Evolutionary conservation across 371 early-diverging fungal genomes (phyloP).

Genomic region (Actinomortierella wolfii): DNA sequence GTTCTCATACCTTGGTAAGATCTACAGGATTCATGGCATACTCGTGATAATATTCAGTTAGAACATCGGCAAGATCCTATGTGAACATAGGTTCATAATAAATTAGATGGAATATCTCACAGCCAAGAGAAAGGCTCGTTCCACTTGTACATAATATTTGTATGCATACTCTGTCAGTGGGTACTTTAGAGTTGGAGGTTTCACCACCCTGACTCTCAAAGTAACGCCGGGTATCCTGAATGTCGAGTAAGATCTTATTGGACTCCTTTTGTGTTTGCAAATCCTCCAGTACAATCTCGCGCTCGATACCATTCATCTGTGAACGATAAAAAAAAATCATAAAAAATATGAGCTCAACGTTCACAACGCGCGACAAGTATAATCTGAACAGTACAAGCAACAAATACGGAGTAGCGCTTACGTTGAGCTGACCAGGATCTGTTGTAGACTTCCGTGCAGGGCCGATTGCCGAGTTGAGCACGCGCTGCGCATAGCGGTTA

Average conservation of each 20-base stretch:
- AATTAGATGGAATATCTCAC: too few species aligned
- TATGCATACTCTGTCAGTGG: not conserved
- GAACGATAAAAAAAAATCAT: not conserved
- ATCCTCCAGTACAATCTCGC: constrained; percentile 68
- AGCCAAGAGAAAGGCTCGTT: too few species aligned
- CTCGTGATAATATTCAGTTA: constrained; percentile 20
- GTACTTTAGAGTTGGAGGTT: constrained; percentile 27
- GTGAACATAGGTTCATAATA: too few species aligned
- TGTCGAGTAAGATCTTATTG: constrained; percentile 64
- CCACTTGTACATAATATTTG: too few species aligned
- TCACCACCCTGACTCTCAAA: constrained; percentile 75
- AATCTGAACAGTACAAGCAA: not conserved
- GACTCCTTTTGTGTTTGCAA: constrained; percentile 56
- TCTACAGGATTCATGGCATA: constrained; percentile 18
- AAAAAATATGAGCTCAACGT: not conserved
- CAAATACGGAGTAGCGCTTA: constrained; percentile 3
- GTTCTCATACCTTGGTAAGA: constrained; percentile 21
- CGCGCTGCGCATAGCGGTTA: constrained; percentile 89
- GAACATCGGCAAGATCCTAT: constrained; percentile 24
- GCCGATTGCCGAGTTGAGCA: constrained; percentile 55
- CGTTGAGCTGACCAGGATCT: constrained; percentile 19
- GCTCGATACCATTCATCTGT: constrained; percentile 53
- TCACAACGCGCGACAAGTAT: not conserved
- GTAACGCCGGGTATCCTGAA: constrained; percentile 77
- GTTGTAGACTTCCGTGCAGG: constrained; percentile 17